Conservation (phyloP, 2,329 filamentous ascomycete genomes). For the Didymella keratinophila region DNA sequence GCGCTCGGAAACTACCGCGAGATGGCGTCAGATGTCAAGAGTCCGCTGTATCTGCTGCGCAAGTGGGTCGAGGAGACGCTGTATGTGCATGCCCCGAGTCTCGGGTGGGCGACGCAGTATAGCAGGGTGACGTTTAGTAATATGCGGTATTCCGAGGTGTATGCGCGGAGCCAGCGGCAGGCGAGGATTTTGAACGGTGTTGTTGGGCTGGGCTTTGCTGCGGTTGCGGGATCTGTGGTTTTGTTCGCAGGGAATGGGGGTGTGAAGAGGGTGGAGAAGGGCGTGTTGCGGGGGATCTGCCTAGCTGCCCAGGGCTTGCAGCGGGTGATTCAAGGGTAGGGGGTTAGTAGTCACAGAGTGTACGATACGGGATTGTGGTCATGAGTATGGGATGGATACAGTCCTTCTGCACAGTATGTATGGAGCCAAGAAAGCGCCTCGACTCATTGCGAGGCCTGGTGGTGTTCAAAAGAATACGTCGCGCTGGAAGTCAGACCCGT, state of each 20-base stretch:
- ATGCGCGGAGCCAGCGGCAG: constrained; percentile 66
- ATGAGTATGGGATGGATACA: too few relatives aligned
- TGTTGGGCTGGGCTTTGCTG: constrained; percentile 33
- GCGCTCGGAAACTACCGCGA: constrained; percentile 91
- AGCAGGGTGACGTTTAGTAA: constrained; percentile 92
- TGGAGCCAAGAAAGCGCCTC: too few relatives aligned
- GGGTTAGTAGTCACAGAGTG: too few relatives aligned
- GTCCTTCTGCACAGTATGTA: background rate
- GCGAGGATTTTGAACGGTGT: constrained; percentile 43
- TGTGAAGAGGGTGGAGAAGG: constrained; percentile 35
- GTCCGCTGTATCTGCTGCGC: constrained; percentile 76
- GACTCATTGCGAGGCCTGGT: background rate
- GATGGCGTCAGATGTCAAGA: constrained; percentile 88
- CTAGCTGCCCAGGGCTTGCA: constrained; percentile 35
- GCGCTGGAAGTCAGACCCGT: background rate
- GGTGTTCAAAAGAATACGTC: background rate
- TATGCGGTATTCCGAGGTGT: constrained; percentile 85
- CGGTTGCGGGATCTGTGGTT: constrained; percentile 27
- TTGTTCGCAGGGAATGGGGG: constrained; percentile 37
- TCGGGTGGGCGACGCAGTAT: constrained; percentile 94
- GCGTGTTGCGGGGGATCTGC: constrained; percentile 39
- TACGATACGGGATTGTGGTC: too few relatives aligned
- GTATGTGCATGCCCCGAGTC: constrained; percentile 74
- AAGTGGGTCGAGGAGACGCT: constrained; percentile 88
- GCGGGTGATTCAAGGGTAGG: constrained; percentile 26